Conservation (phyloP, 176 grass and related monocot species). For the Elymus sibiricus region DNA sequence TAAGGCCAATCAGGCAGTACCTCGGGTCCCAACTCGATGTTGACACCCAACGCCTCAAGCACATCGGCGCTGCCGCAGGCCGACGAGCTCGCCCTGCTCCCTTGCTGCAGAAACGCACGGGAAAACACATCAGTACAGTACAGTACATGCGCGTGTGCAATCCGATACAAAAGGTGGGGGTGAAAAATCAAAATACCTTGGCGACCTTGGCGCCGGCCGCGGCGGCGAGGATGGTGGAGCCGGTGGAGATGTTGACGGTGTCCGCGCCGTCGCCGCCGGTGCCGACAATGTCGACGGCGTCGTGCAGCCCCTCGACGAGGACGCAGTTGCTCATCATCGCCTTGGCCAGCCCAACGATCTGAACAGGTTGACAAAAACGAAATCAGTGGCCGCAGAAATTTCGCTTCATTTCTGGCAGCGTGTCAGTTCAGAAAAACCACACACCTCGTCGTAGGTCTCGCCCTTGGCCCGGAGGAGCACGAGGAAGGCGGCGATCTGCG, state of each 20-base stretch:
- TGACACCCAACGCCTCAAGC: constrained; percentile 75
- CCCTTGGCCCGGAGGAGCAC: constrained; percentile 94
- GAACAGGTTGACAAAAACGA: not conserved
- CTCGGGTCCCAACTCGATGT: constrained; percentile 81
- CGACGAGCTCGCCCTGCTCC: constrained; percentile 89
- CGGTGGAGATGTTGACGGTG: constrained; percentile 99
- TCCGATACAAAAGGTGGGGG: not conserved
- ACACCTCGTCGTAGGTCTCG: constrained; percentile 90
- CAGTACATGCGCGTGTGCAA: too few relatives aligned
- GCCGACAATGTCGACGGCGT: constrained; percentile 86
- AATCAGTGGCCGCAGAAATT: not conserved
- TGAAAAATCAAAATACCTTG: constrained; percentile 39
- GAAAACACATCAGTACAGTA: not conserved
- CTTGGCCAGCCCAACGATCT: constrained; percentile 91
- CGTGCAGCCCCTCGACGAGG: constrained; percentile 58
- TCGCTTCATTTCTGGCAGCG: not conserved
- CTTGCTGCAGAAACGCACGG: constrained; percentile 58
- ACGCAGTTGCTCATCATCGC: constrained; percentile 71
- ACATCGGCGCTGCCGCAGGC: constrained; percentile 98
- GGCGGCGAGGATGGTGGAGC: constrained; percentile 78
- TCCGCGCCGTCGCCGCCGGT: constrained; percentile 85
- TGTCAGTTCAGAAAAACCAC: not conserved
- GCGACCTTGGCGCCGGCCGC: constrained; percentile 83
- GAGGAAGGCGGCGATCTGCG: constrained; percentile 84
- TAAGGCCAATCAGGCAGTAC: constrained; percentile 32